Evolutionary conservation across 2,329 filamentous ascomycete genomes (phyloP), one percentile per base, ranked within the genome.

Genomic region (Aspergillus pseudoterreus): DNA sequence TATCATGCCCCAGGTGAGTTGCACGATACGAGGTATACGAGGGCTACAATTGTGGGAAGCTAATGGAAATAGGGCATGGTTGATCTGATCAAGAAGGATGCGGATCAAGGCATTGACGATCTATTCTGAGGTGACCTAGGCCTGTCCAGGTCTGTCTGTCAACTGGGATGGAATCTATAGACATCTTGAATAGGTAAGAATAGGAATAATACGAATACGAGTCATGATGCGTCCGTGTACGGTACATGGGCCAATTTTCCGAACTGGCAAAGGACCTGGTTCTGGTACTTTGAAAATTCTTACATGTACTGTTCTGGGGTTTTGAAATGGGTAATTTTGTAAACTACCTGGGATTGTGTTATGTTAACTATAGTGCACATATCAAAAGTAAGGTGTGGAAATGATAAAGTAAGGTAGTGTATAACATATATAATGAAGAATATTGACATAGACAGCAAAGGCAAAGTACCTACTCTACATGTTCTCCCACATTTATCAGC

Each of bases 41-140:
- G 27, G 27, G 27, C 27, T 11, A 11, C 1, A 30, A 9, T 9
- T 9, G 8, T 10, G 11, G 3, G 10, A 17, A 45, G 30, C 17
- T 19, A 38, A 47, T 17, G 8, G 24, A 17, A 22, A 44, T 54
- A 95, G 90, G 94, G 92, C 24, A 99, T 99, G 94, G 74, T 94
- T 49, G 91, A 96, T 30, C 74, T 99, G 64, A 96, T 99, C 65
- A 88, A 89, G 66, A 88, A 91, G 63, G 94, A 99, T 68, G 89
- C 92, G 8, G 92, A 96, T 70, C 96, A 96, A 75, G 85, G 86
- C 14, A 87, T 99, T 57, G 83, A 90, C 58, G 92, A 95, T 69
- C 75, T 99, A 53, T 85, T 96, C 61, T 94, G 63, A 71, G 15
- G 11, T 17, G 15, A 42, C 14, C 22, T 12, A n/a, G 35, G 2